Percentiles rank a stretch among this genome's conserved stretches.
phyloP scores from a whole-genome alignment of 2,329 filamentous ascomycete genomes.

The Trichoderma atrobrunneum region DNA sequence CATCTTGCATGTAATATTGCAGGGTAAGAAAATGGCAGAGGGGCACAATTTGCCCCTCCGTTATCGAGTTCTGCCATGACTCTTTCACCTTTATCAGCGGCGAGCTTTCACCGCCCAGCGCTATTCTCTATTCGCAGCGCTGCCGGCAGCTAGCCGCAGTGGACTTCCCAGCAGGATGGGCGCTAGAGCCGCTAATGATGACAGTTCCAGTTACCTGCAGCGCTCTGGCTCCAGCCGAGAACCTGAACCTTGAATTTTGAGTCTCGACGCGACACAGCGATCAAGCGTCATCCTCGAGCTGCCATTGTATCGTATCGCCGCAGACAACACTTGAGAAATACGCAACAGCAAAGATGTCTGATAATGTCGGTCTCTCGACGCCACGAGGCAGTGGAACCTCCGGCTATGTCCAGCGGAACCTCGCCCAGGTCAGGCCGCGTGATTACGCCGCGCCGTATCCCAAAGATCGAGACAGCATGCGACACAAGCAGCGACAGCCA shows the following conservation, averaged over 20 bases:
- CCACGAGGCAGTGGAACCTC: constrained; percentile 94
- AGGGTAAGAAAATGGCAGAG: constrained; percentile 10
- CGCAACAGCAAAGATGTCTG: constrained; percentile 64
- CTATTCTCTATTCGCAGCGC: background rate
- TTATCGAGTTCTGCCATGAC: constrained; percentile 28
- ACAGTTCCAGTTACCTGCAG: background rate
- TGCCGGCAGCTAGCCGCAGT: background rate
- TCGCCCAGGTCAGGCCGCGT: constrained; percentile 81
- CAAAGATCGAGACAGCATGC: constrained; percentile 64
- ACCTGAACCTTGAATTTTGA: background rate
- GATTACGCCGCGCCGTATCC: constrained; percentile 77
- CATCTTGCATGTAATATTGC: background rate
- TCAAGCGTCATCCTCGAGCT: background rate
- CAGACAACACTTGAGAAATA: background rate
- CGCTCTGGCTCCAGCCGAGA: background rate
- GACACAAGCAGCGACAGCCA: constrained; percentile 77
- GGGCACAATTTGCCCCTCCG: constrained; percentile 22
- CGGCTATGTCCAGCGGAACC: constrained; percentile 95
- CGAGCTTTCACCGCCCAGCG: background rate
- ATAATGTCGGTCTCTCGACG: constrained; percentile 93
- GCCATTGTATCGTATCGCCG: background rate
- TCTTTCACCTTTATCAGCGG: constrained; percentile 15
- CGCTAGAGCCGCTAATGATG: constrained; percentile 5
- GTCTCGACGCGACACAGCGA: background rate
- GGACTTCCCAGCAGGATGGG: background rate